These are phyloP conservation scores for Ascosphaera apis DNA, from an alignment of 2,329 filamentous ascomycete genomes.

Conservation along the genomic window DNA sequence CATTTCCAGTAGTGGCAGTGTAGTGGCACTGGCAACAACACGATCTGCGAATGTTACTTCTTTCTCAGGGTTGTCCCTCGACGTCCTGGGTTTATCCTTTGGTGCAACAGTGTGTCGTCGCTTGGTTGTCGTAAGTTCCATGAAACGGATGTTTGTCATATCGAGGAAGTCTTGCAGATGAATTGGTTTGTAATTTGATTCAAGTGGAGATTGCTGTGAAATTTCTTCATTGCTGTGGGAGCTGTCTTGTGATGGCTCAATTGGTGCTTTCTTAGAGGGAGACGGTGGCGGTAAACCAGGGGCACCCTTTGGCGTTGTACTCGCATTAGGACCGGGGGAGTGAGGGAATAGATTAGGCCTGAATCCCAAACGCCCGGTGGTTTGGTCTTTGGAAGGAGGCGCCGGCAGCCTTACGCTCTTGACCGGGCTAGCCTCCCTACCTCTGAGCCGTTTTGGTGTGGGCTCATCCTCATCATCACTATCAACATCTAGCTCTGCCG, in stretches of 20 bases:
- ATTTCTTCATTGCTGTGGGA: too few species aligned
- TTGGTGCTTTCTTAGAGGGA: too few species aligned
- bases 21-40: conserved; percentile 74
- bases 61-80: conserved; percentile 9
- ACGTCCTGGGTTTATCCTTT: conserved; percentile 19
- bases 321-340: too few species aligned
- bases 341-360: too few species aligned
- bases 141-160: conserved; percentile 91
- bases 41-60: conserved; percentile 40
- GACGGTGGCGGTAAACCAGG: too few species aligned
- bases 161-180: conserved; percentile 82
- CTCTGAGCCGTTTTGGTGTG: conserved; percentile 42
- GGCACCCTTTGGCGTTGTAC: too few species aligned
- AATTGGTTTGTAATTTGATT: conserved; percentile 35
- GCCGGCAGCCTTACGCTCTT: conserved; percentile 50
- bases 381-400: conserved; percentile 27
- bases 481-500: conserved; percentile 42
- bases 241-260: too few species aligned
- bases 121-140: conserved; percentile 95
- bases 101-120: conserved; percentile 60
- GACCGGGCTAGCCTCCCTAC: conserved; percentile 51
- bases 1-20: conserved; percentile 74
- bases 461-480: conserved; percentile 35
- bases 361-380: neutral
- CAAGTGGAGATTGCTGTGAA: conserved; percentile 4